Base-by-base conservation (phyloP, 176 grass and related monocot genomes). In the Oryza nivara region DNA sequence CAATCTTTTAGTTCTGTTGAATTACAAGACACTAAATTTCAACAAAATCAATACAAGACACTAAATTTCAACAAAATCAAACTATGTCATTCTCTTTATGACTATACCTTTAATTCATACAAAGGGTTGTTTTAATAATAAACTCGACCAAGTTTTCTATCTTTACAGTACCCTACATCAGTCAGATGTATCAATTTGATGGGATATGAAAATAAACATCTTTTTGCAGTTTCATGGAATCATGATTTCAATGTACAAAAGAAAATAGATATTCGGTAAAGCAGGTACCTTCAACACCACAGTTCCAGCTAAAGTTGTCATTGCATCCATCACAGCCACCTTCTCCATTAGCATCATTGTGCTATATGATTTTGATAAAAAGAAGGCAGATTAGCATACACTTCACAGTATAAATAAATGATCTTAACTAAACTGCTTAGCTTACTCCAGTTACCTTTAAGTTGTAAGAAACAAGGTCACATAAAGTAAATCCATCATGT, bases 401-500 rank as follows among this genome's bases (percentile, higher is more conserved):
- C 60, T 9, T 67, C 36, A 10, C 49, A 63, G 58, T 75, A 63
- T 16, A 67, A 52, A 80, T 16, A 72, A 83, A 70, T 8, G 13
- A 74, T 60, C 52, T 17, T 7, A 2, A 68, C 3, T 75, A 63
- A 26, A 49, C 14, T 67, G 49, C 11, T 11, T 30, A 40, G 35
- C 85, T 48, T 82, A 70, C 36, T 72, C 73, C 6, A 83, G 70
- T 68, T 95, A 99, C 96, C 96, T 99, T 99, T 48, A 58, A 84
- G 84, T 96, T 96, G 70, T 99, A 99, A 58, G 96, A 94, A 76
- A 99, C 96, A 67, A 99, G 91, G 68, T 99, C 96, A 84, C 83
- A 92, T 83, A 99, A 92, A 36, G 96, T 96, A 90, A 99, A 96
- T 11, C 96, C 96, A 90, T 99, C 96, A 90, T 99, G 96, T 89